These are phyloP conservation scores for Microcyclospora pomicola DNA, from an alignment of 2,329 filamentous ascomycete genomes.

Conservation along the genomic window DNA sequence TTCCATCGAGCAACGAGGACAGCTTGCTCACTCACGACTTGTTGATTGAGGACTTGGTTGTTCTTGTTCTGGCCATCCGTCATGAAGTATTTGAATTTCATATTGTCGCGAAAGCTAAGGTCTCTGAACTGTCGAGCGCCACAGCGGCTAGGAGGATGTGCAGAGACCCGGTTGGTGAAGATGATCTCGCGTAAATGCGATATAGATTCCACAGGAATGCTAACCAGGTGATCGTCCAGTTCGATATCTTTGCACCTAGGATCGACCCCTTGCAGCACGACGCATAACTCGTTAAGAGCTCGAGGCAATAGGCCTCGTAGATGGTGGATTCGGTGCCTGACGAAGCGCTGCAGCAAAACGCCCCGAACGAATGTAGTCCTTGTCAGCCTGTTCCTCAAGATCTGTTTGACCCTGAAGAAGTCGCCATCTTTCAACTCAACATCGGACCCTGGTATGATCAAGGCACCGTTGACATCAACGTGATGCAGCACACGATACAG, in stretches of 20 bases:
- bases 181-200: slow-evolving; percentile 18
- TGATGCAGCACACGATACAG: background rate
- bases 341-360: slow-evolving; percentile 21
- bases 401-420: slow-evolving; percentile 29
- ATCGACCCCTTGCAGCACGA: slow-evolving; percentile 17
- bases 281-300: slow-evolving; percentile 31
- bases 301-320: slow-evolving; percentile 25
- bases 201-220: slow-evolving; percentile 6
- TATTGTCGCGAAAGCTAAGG: slow-evolving; percentile 2
- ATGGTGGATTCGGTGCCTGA: slow-evolving; percentile 6
- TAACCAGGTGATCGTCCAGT: slow-evolving; percentile 2
- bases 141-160: background rate
- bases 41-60: slow-evolving; percentile 5
- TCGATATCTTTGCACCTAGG: background rate
- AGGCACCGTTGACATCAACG: background rate
- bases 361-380: slow-evolving; percentile 17
- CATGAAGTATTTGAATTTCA: slow-evolving; percentile 1
- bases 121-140: background rate
- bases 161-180: slow-evolving; percentile 37
- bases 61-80: slow-evolving; percentile 21
- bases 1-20: background rate
- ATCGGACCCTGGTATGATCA: slow-evolving; percentile 2
- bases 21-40: background rate
- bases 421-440: slow-evolving; percentile 23
- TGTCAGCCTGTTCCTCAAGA: slow-evolving; percentile 11